Evolutionary conservation across 2,329 filamentous ascomycete species (phyloP), one percentile per base, ranked within the genome.

Genomic region (Alternaria sp.): DNA sequence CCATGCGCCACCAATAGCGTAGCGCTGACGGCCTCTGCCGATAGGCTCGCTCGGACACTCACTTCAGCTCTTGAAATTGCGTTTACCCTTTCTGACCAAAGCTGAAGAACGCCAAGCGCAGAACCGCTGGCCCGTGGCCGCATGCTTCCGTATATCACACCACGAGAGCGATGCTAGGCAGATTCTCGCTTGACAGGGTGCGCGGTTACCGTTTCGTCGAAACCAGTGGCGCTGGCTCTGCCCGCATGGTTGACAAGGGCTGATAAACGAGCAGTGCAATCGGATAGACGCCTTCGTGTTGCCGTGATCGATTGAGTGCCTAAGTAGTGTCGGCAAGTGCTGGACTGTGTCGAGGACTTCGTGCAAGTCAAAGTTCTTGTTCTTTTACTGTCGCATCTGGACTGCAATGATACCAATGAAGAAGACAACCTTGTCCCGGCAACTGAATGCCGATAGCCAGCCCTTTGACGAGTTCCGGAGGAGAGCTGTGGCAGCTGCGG

Each of bases 1-100:
- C 71, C 67, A 70, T 67, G 58, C 68, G 72, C 68, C 68, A 69
- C 67, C 32, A 54, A 62, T 28, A 19, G 43, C 54, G 66, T 61
- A 65, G 61, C 67, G 61, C 64, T 49, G 40, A 43, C 15, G 15
- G 52, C 59, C 47, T 59, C 49, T 52, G 49, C n/a, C 45, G 40
- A 61, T 30, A 57, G 54, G 54, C 9, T 28, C 17, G 10, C 21
- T 25, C 30, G 23, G 15, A 57, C 46, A 12, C 55, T 36, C 52
- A 28, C 21, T 40, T 56, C 50, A 63, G 51, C 32, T 59, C 43
- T 19, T 6, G 26, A 13, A 28, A 52, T 59, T 30, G 23, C n/a
- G 23, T 19, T 36, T 51, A 40, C 45, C 21, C 5, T 10, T 54
- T 63, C n/a, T 8, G 51, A 40, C 15, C 44, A 21, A n/a, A 65